A percentile compares a stretch with the other conserved stretches of the same genome.
Conservation (phyloP, 1,139 yeast species). For the Pichiaceae sp. region DNA sequence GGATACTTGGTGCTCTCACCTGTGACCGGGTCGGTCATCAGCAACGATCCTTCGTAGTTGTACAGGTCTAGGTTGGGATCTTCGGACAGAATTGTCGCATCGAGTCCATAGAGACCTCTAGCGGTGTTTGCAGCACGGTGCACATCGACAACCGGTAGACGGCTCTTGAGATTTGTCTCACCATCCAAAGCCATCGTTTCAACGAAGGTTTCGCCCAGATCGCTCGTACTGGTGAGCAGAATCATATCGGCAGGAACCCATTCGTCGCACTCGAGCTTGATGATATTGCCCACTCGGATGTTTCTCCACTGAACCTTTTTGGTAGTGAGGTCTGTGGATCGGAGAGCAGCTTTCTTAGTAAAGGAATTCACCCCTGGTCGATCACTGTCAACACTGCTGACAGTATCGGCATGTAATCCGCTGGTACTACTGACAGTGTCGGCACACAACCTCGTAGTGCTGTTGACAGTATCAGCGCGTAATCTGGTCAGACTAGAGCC, state of each 20-base stretch:
- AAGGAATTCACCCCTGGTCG: constrained; percentile 20
- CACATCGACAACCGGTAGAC: constrained; percentile 57
- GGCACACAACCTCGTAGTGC: background rate
- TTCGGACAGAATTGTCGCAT: constrained; percentile 58
- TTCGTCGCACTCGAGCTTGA: constrained; percentile 67
- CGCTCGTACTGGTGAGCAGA: constrained; percentile 56
- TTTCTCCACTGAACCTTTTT: constrained; percentile 56
- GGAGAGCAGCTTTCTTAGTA: constrained; percentile 11
- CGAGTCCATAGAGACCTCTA: constrained; percentile 40
- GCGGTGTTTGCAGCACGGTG: constrained; percentile 42
- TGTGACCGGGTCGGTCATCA: constrained; percentile 20
- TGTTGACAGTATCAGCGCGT: background rate
- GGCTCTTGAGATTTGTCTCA: constrained; percentile 82
- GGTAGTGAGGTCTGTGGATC: constrained; percentile 11
- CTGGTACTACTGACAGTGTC: background rate
- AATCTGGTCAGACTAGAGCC: background rate
- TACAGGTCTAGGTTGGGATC: constrained; percentile 89
- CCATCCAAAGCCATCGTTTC: constrained; percentile 99
- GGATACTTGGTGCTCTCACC: constrained; percentile 37
- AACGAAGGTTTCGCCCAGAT: constrained; percentile 67
- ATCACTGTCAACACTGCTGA: background rate
- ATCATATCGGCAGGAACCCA: constrained; percentile 92
- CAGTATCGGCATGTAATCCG: background rate
- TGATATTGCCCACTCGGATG: constrained; percentile 75
- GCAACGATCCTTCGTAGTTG: constrained; percentile 77